Evolutionary conservation across 2,329 filamentous ascomycete species (phyloP).

Genomic region (Paraphoma sp.): DNA sequence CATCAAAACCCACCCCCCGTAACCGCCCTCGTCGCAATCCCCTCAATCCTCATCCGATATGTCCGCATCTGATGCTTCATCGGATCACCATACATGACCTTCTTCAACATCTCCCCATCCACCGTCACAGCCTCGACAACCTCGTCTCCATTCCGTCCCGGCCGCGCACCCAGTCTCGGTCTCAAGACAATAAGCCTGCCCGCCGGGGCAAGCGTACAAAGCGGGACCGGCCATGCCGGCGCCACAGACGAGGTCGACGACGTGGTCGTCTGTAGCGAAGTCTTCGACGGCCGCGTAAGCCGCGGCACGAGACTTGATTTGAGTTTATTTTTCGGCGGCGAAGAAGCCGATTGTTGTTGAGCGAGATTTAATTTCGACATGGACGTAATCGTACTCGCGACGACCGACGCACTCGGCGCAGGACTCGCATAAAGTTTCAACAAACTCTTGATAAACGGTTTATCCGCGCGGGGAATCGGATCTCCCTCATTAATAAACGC

Average conservation of each 20-base stretch:
- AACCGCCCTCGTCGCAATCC: slow-evolving; percentile 72
- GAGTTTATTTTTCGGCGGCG: slow-evolving; percentile 19
- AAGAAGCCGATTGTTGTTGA: slow-evolving; percentile 8
- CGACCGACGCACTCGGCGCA: slow-evolving; percentile 49
- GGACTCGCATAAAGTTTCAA: slow-evolving; percentile 73
- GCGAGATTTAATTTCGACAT: slow-evolving; percentile 34
- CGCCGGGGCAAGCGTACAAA: slow-evolving; percentile 71
- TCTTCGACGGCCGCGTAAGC: slow-evolving; percentile 28
- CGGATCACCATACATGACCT: slow-evolving; percentile 81
- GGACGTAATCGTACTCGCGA: slow-evolving; percentile 22
- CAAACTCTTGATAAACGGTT: slow-evolving; percentile 74
- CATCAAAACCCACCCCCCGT: slow-evolving; percentile 52
- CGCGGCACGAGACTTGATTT: slow-evolving; percentile 13
- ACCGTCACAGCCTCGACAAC: slow-evolving; percentile 73
- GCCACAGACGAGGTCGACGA: slow-evolving; percentile 32
- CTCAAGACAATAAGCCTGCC: slow-evolving; percentile 71
- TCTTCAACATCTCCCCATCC: slow-evolving; percentile 71
- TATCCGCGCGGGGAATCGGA: slow-evolving; percentile 78
- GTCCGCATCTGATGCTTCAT: slow-evolving; percentile 80
- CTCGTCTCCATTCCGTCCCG: slow-evolving; percentile 43
- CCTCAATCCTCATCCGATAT: slow-evolving; percentile 75
- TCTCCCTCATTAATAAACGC: slow-evolving; percentile 88
- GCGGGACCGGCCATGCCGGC: slow-evolving; percentile 70
- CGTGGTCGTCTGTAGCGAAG: slow-evolving; percentile 28
- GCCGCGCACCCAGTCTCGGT: slow-evolving; percentile 36